A percentile compares a stretch with the other conserved stretches of the same genome.
Evolutionary conservation across 108 stramenopile species (phyloP).

Genomic region (Nannochloropsis oceanica): DNA sequence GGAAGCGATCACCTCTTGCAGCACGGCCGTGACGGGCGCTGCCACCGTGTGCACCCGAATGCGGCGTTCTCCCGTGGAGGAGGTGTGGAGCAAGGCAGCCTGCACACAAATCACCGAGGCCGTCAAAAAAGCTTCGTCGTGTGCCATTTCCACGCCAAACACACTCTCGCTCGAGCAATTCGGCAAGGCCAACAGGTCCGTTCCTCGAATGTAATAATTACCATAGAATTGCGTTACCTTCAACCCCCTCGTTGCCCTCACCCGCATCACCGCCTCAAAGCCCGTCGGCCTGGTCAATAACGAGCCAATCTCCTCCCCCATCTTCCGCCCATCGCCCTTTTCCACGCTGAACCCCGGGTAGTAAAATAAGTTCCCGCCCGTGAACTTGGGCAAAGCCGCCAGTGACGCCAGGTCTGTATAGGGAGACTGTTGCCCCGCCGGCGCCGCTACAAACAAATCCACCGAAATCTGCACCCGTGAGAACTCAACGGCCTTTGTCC

Average conservation of each 20-base stretch:
- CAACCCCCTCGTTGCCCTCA: slow-evolving; percentile 82
- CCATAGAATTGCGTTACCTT: slow-evolving; percentile 85
- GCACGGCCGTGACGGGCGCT: slow-evolving; percentile 49
- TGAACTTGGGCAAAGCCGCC: slow-evolving; percentile 61
- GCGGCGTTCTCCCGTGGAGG: slow-evolving; percentile 76
- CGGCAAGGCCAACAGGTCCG: slow-evolving; percentile 89
- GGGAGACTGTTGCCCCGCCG: slow-evolving; percentile 39
- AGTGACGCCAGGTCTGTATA: slow-evolving; percentile 85
- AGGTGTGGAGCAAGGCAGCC: slow-evolving; percentile 90
- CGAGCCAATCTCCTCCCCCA: slow-evolving; percentile 60
- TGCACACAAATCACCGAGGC: slow-evolving; percentile 71
- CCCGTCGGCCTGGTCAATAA: slow-evolving; percentile 64
- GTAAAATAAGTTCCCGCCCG: slow-evolving; percentile 69
- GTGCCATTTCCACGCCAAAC: slow-evolving; percentile 77
- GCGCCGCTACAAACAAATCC: slow-evolving; percentile 70
- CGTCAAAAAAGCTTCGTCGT: slow-evolving; percentile 70
- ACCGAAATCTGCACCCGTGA: slow-evolving; percentile 84
- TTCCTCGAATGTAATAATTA: slow-evolving; percentile 88
- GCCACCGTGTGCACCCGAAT: slow-evolving; percentile 94
- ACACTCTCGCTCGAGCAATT: slow-evolving; percentile 78
- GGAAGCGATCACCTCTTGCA: slow-evolving; percentile 53
- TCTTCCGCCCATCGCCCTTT: slow-evolving; percentile 51
- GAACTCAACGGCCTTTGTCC: slow-evolving; percentile 86
- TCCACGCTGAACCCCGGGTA: slow-evolving; percentile 67
- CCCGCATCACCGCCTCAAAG: slow-evolving; percentile 93